Evolutionary conservation across 495 filamentous ascomycete genomes (phyloP).

Genomic region (Clohesyomyces aquaticus): DNA sequence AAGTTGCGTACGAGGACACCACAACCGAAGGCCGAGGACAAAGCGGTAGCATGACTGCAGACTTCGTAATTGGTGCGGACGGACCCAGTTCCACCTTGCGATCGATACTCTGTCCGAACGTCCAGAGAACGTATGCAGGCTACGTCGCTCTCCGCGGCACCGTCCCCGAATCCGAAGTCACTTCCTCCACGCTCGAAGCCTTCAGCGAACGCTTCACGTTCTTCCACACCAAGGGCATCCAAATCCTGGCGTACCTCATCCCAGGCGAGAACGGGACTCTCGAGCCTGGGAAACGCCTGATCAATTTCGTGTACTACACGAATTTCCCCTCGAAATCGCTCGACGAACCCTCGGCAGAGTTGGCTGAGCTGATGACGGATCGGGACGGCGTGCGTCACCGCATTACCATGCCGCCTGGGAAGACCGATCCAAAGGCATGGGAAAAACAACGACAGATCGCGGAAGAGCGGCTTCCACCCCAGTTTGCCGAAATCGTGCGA

Average conservation of each 20-base stretch:
- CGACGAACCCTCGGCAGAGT: conserved; percentile 46
- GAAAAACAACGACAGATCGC: conserved; percentile 52
- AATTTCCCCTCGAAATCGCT: conserved; percentile 52
- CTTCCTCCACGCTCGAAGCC: conserved; percentile 41
- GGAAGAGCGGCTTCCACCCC: conserved; percentile 51
- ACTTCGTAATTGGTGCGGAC: conserved; percentile 60
- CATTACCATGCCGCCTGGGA: conserved; percentile 57
- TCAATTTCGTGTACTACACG: conserved; percentile 64
- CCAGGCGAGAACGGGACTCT: conserved; percentile 53
- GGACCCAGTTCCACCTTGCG: conserved; percentile 60
- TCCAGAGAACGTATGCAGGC: conserved; percentile 58
- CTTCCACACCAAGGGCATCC: conserved; percentile 46
- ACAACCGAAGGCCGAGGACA: conserved; percentile 46
- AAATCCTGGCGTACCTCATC: conserved; percentile 55
- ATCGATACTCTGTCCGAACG: conserved; percentile 50
- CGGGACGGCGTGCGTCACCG: conserved; percentile 50
- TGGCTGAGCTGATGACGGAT: conserved; percentile 60
- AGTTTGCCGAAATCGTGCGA: conserved; percentile 58
- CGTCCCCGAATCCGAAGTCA: conserved; percentile 49
- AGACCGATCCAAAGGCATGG: conserved; percentile 51
- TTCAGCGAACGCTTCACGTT: conserved; percentile 36
- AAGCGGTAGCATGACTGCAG: conserved; percentile 46
- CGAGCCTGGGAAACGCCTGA: conserved; percentile 50
- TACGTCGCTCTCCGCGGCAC: conserved; percentile 62
- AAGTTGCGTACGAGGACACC: conserved; percentile 50